These are phyloP conservation scores for Cenococcum geophilum DNA, from an alignment of 495 filamentous ascomycete genomes.

Conservation along the genomic window DNA sequence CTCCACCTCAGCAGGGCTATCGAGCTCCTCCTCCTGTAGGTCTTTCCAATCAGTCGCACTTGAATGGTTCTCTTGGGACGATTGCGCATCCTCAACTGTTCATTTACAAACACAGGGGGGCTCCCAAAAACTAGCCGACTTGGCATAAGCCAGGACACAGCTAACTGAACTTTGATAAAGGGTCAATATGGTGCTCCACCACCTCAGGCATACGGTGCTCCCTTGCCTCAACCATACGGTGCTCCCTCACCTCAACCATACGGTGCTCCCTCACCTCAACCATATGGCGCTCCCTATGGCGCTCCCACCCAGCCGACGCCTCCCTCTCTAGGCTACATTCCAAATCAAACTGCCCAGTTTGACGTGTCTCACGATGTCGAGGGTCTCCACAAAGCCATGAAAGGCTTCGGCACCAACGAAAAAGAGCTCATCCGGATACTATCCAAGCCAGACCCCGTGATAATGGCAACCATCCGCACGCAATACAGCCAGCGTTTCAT, in stretches of 20 bases:
- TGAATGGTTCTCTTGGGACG: slow-evolving; percentile 35
- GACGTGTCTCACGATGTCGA: slow-evolving; percentile 62
- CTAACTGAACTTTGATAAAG: slow-evolving; percentile 3
- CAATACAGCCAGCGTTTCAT: slow-evolving; percentile 56
- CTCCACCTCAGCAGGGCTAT: slow-evolving; percentile 21
- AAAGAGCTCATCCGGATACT: slow-evolving; percentile 61
- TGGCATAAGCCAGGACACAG: not conserved
- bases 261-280: too few relatives aligned
- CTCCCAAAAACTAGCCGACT: not conserved
- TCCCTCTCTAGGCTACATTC: slow-evolving; percentile 25
- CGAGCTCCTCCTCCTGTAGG: slow-evolving; percentile 14
- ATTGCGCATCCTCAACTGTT: not conserved
- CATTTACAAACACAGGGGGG: not conserved
- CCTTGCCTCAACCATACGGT: slow-evolving; percentile 7
- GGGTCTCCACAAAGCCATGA: slow-evolving; percentile 72
- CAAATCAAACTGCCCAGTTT: slow-evolving; percentile 46
- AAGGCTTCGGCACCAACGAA: slow-evolving; percentile 87
- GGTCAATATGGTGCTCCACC: slow-evolving; percentile 10
- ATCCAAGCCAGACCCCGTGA: slow-evolving; percentile 60
- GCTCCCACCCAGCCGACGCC: slow-evolving; percentile 3
- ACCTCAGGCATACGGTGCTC: not conserved
- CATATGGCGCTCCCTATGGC: slow-evolving; percentile 12
- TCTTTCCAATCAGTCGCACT: slow-evolving; percentile 41
- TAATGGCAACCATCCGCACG: slow-evolving; percentile 61
- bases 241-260: not conserved